Base-by-base conservation (phyloP, 2,329 filamentous ascomycete genomes). In the Fusarium zealandicum region DNA sequence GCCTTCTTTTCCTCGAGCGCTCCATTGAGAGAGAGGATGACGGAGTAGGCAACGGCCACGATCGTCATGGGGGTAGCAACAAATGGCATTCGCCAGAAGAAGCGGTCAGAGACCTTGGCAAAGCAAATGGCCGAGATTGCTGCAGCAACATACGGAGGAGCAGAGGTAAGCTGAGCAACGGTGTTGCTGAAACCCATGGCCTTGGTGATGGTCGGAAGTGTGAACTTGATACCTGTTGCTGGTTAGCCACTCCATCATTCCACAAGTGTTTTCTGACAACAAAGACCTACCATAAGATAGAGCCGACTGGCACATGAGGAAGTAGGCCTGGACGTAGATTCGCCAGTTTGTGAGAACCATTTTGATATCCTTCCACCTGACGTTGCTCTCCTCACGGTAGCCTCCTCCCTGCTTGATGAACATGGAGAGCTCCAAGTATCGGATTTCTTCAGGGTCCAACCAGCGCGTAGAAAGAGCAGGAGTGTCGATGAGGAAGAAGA, bases 61-160 rank as follows among this genome's bases (percentile, higher is more conserved):
- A 66, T 66, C 0, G 46, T 9, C 58, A 66, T 57, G 4, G 63
- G 63, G 0, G 51, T 61, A 5, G 44, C 63, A 1, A 66, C 63
- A n/a, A 66, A 66, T 1, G 63, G 63, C 63, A 66, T 66, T 43
- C 63, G 44, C 63, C 63, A 66, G 52, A 45, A 65, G 48, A 86
- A 90, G 1, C 83, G 79, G 65, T 92, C 89, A 0, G 88, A 88
- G 5, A 87, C 69, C 65, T 80, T 89, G 2, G 89, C 88, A 20
- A 90, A 78, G 1, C 75, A 43, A 3, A 92, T 76, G 0, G 88
- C 90, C 1, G 89, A 63, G 3, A 88, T 72, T 0, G 85, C 86
- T 0, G 86, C 89, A 0, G 80, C 81, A 1, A 85, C 81, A 52
- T 84, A 85, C 0, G 82, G 82, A 0, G 83, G 82, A 1, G 84